phyloP scores from a whole-genome alignment of 257 asterid genomes.

The Primulina eburnea region DNA sequence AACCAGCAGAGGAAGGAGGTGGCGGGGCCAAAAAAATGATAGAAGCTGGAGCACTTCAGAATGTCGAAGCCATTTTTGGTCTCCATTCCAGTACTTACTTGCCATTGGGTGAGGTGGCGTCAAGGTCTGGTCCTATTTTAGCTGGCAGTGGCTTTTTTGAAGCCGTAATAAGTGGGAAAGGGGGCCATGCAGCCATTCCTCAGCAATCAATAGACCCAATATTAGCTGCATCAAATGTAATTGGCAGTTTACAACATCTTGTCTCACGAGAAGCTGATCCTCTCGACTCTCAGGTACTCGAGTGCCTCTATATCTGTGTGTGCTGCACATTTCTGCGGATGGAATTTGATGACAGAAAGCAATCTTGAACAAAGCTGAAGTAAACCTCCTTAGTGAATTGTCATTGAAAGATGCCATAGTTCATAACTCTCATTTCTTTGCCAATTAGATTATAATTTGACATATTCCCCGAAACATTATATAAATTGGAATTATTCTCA shows the following conservation, averaged over 20 bases:
- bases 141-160: constrained; percentile 87
- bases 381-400: neutral
- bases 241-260: constrained; percentile 83
- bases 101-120: constrained; percentile 53
- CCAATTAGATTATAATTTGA: neutral
- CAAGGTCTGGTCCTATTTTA: constrained; percentile 66
- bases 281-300: constrained; percentile 82
- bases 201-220: constrained; percentile 89
- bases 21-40: constrained; percentile 90
- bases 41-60: constrained; percentile 71
- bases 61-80: constrained; percentile 79
- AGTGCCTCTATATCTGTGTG: constrained; percentile 6
- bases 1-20: constrained; percentile 98
- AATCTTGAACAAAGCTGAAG: neutral
- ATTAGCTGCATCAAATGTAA: constrained; percentile 77
- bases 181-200: constrained; percentile 98
- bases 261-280: constrained; percentile 97
- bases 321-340: neutral
- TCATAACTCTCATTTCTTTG: neutral
- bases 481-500: neutral
- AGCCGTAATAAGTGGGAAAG: constrained; percentile 89
- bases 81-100: constrained; percentile 43
- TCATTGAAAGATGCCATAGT: neutral
- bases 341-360: neutral
- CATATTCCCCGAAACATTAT: neutral